Conservation (phyloP, 139 green algal species). For the Desmodesmus armatus region DNA sequence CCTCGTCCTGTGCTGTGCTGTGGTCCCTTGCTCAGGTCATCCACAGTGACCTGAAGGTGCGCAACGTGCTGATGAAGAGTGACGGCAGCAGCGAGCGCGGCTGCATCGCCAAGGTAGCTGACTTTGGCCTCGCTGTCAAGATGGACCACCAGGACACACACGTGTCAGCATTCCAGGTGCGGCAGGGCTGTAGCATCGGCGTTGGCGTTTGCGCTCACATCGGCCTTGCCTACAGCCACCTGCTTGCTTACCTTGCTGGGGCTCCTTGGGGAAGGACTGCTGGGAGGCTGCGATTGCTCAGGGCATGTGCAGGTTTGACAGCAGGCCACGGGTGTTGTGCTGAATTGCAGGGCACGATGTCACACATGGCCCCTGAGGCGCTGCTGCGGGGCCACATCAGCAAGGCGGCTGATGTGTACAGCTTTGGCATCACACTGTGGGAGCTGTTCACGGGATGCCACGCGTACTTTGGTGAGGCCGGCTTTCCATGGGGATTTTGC, state of each 20-base stretch:
- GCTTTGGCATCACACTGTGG: conserved; percentile 53
- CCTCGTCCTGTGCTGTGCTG: too few relatives aligned
- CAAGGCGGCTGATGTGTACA: conserved; percentile 33
- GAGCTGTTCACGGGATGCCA: conserved; percentile 61
- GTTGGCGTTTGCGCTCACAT: background rate
- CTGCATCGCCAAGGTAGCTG: conserved; percentile 53
- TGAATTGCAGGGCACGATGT: conserved; percentile 29
- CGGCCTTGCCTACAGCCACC: too few relatives aligned
- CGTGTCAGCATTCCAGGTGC: conserved; percentile 56
- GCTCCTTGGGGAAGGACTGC: too few relatives aligned
- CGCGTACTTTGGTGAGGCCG: conserved; percentile 31
- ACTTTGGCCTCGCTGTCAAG: conserved; percentile 70
- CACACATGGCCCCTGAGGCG: conserved; percentile 16
- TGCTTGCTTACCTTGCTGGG: too few relatives aligned
- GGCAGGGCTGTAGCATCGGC: background rate
- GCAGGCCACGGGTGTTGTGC: too few relatives aligned
- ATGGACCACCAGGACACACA: conserved; percentile 61
- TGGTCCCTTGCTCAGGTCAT: conserved; percentile 36
- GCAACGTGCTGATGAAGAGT: conserved; percentile 46
- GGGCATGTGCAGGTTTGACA: too few relatives aligned
- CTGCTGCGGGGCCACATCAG: conserved; percentile 18
- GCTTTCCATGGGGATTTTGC: background rate
- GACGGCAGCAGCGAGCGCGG: conserved; percentile 32
- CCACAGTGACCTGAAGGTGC: conserved; percentile 38
- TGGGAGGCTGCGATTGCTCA: too few relatives aligned